Evolutionary conservation across 768 basidiomycete species (phyloP).

Genomic region (Tulasnella sp.): DNA sequence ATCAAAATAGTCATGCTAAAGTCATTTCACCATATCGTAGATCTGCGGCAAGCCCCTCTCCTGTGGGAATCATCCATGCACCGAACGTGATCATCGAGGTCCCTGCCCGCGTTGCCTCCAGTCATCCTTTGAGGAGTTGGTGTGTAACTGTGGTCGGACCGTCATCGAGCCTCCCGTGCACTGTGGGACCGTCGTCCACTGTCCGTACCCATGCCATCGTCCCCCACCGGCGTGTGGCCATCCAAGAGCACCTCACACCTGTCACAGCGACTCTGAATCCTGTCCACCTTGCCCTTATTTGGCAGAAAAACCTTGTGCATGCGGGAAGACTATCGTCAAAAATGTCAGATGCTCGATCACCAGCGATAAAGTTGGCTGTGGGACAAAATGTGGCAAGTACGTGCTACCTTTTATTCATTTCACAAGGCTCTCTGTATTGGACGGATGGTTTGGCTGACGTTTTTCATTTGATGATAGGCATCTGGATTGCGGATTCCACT

Average conservation of each 20-base stretch:
- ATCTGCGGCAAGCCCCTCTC: conserved; percentile 24
- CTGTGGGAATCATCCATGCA: conserved; percentile 38
- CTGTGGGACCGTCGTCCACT: conserved; percentile 69
- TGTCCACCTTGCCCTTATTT: conserved; percentile 89
- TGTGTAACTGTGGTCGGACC: conserved; percentile 80
- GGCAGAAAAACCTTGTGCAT: conserved; percentile 70
- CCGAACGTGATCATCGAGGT: conserved; percentile 70
- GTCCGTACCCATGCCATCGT: conserved; percentile 67
- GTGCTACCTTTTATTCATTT: conserved; percentile 26
- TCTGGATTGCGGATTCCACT: conserved; percentile 80
- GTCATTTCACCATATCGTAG: background rate
- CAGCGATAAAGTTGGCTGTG: conserved; percentile 70
- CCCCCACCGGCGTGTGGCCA: conserved; percentile 74
- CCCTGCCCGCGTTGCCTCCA: conserved; percentile 72
- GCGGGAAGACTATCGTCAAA: conserved; percentile 69
- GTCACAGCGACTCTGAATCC: conserved; percentile 55
- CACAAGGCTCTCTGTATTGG: background rate
- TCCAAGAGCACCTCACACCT: conserved; percentile 59
- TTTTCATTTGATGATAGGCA: conserved; percentile 30
- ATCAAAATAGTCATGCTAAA: no score
- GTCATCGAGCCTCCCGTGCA: conserved; percentile 79
- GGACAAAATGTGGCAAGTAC: conserved; percentile 64
- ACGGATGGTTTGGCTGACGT: background rate
- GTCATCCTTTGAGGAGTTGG: conserved; percentile 85
- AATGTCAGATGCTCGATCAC: conserved; percentile 67